Base-by-base conservation (phyloP, 805 yeast genomes). In the Barnettozyma californica region DNA sequence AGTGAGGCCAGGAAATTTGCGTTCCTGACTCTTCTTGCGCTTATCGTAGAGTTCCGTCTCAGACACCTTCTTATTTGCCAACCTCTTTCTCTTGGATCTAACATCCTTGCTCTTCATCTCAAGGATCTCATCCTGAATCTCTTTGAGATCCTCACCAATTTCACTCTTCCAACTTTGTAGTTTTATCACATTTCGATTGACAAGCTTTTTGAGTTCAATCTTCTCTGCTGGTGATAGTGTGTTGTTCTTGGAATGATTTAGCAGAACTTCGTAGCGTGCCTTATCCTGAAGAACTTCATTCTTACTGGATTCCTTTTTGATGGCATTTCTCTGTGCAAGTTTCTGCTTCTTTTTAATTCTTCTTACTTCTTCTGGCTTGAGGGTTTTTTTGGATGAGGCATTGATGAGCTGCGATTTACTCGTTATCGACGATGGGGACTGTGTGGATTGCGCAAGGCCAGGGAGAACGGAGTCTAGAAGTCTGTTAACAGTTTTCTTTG, bases 1-100 rank as follows among this genome's bases (percentile, higher is more conserved):
- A 0, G 95, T 87, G 47, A 87, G 71, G 25, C 94, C 92, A 37
- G 87, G 68, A 50, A 66, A 71, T 41, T 46, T 48, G 13, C 20
- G 34, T 25, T 65, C 64, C 44, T 62, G 49, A 61, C 47, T 53
- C 65, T 26, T 54, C 45, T 47, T 56, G 9, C 41, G 55, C 47
- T 55, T 50, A 20, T 55, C 54, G 60, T 72, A 68, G 9, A 65
- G 59, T 43, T 60, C 62, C 50, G 60, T 61, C 49, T 68, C 63
- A 47, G 55, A 47, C 31, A 53, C 60, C 45, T 56, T 61, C 48
- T 57, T 66, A 42, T 47, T 45, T 20, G 50, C 46, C 27, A 44
- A 19, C 49, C 54, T 55, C 46, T 57, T 56, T 34, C 53, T 66
- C 39, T 64, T 61, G 5, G 26, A 9, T 57, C 67, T 68, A 37